These are phyloP conservation scores for Penicillium waksmanii DNA, from an alignment of 495 filamentous ascomycete species.

Conservation along the genomic window DNA sequence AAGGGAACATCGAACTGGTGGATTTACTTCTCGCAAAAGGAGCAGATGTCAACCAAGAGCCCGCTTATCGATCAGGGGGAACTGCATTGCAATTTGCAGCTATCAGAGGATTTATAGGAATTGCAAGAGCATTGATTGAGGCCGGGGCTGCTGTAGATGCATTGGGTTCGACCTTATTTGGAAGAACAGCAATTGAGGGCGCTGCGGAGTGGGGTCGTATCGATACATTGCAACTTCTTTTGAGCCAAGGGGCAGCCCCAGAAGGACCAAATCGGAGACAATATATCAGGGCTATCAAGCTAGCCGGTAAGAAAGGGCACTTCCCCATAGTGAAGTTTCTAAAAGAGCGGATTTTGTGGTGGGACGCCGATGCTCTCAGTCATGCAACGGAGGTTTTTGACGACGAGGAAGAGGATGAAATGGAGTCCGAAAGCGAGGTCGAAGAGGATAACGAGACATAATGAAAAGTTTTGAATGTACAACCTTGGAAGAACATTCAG, in stretches of 20 bases:
- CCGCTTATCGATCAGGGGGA: background rate
- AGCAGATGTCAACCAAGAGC: background rate
- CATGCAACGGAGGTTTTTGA: background rate
- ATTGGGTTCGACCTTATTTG: background rate
- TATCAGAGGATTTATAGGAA: background rate
- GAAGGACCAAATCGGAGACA: background rate
- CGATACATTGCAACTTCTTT: background rate
- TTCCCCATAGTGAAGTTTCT: background rate
- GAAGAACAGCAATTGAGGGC: constrained; percentile 6
- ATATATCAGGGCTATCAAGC: background rate
- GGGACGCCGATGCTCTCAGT: background rate
- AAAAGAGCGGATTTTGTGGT: background rate
- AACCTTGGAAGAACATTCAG: too few species aligned
- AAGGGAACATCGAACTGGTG: background rate
- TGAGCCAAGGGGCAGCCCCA: background rate
- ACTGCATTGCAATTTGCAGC: constrained; percentile 6
- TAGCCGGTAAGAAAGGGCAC: background rate
- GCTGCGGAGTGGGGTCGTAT: constrained; percentile 6
- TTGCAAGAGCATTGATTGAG: background rate
- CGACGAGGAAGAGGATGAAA: too few species aligned
- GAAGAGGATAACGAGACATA: too few species aligned
- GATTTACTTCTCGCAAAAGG: background rate
- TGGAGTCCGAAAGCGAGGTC: too few species aligned
- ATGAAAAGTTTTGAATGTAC: too few species aligned
- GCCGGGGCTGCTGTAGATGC: constrained; percentile 4